Percentiles rank a stretch among this genome's conserved stretches.
Evolutionary conservation across 2,329 filamentous ascomycete species (phyloP).

Genomic region (Xylariales sp.): DNA sequence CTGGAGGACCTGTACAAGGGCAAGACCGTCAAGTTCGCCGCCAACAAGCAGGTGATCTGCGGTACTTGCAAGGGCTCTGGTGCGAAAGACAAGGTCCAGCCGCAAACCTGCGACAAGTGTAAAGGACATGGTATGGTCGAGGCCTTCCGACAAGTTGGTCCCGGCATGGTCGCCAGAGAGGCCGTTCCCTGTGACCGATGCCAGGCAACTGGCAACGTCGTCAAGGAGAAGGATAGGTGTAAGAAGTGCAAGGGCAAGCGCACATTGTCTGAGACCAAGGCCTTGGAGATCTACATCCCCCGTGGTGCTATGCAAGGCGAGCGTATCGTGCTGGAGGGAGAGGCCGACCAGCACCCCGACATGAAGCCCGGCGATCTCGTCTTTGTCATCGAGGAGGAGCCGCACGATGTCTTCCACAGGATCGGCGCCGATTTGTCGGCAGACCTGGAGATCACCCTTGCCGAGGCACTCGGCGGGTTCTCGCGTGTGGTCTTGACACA

Average conservation of each 20-base stretch:
- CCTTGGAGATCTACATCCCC: slow-evolving; percentile 93
- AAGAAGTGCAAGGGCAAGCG: slow-evolving; percentile 97
- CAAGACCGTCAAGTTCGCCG: slow-evolving; percentile 95
- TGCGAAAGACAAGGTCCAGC: slow-evolving; percentile 87
- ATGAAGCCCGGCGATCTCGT: slow-evolving; percentile 90
- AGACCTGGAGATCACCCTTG: slow-evolving; percentile 73
- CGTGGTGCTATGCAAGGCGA: slow-evolving; percentile 83
- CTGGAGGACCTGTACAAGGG: slow-evolving; percentile 97
- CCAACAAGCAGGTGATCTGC: slow-evolving; percentile 91
- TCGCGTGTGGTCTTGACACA: slow-evolving; percentile 87
- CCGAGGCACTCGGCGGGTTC: slow-evolving; percentile 84
- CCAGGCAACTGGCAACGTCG: slow-evolving; percentile 78
- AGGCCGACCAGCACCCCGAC: slow-evolving; percentile 88
- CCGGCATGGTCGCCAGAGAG: slow-evolving; percentile 79
- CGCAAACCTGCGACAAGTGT: slow-evolving; percentile 78
- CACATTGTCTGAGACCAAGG: slow-evolving; percentile 84
- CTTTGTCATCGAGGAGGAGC: slow-evolving; percentile 78
- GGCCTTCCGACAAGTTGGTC: slow-evolving; percentile 77
- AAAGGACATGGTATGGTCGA: slow-evolving; percentile 74
- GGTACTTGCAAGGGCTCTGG: slow-evolving; percentile 81
- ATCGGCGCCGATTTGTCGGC: slow-evolving; percentile 81
- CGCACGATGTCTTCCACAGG: slow-evolving; percentile 77
- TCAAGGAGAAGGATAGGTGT: slow-evolving; percentile 95
- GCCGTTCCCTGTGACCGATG: slow-evolving; percentile 79
- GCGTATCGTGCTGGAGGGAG: slow-evolving; percentile 82